These are phyloP conservation scores for Sporothrix mexicana DNA, from an alignment of 2,329 filamentous ascomycete species.

Conservation along the genomic window DNA sequence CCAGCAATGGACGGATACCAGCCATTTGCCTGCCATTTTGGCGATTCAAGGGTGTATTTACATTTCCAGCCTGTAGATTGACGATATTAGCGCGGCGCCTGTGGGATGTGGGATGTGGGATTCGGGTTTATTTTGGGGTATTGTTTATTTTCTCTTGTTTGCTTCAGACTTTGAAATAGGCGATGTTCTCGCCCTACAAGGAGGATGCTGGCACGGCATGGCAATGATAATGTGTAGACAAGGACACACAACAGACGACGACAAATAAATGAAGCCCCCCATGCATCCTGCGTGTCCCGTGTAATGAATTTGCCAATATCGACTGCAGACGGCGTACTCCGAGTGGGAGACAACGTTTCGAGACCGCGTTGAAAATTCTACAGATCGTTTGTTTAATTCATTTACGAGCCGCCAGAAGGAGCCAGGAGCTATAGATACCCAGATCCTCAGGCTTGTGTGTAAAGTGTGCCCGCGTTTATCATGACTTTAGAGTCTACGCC, in stretches of 20 bases:
- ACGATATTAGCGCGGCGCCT: background rate
- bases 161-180: background rate
- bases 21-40: too few species aligned
- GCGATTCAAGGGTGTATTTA: too few species aligned
- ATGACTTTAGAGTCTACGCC: background rate
- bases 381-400: background rate
- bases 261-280: background rate
- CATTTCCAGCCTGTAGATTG: too few species aligned
- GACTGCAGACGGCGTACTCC: constrained; percentile 2
- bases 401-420: constrained; percentile 20
- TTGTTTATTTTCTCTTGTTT: background rate
- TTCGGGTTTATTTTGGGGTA: constrained; percentile 11
- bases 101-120: too few species aligned
- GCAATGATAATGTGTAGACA: background rate
- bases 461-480: background rate
- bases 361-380: too few species aligned
- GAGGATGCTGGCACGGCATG: background rate
- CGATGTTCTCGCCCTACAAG: background rate
- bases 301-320: constrained; percentile 4
- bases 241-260: background rate
- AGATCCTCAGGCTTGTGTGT: too few species aligned
- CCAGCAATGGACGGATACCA: background rate
- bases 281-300: background rate
- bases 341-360: background rate
- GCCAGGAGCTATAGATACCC: background rate